phyloP scores from a whole-genome alignment of 345 rosid genomes.

The Firmiana major region DNA sequence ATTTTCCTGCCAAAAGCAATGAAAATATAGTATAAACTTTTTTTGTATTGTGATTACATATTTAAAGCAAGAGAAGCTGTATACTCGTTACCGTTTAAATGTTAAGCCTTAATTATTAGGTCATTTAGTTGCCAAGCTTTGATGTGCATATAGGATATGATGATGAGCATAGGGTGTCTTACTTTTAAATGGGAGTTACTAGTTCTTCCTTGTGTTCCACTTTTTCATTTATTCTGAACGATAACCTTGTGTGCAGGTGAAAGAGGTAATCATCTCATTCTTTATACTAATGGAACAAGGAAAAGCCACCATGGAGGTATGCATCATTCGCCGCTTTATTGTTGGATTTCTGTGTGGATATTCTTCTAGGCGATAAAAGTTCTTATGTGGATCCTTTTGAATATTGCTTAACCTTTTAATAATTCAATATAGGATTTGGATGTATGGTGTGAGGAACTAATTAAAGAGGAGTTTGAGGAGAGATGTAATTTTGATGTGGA shows the following conservation, averaged over 20 bases:
- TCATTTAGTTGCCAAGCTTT: background rate
- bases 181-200: background rate
- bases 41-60: background rate
- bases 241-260: constrained; percentile 53
- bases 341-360: background rate
- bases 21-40: background rate
- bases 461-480: constrained; percentile 76
- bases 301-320: constrained; percentile 80
- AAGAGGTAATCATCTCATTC: constrained; percentile 85
- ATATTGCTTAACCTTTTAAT: constrained; percentile 20
- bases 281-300: constrained; percentile 97
- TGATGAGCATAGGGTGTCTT: background rate
- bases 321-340: background rate
- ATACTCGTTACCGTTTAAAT: background rate
- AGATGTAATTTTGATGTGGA: constrained; percentile 90
- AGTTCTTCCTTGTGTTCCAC: background rate
- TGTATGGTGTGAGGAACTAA: constrained; percentile 72
- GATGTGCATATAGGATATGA: background rate
- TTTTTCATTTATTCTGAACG: background rate
- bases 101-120: background rate
- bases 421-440: constrained; percentile 66
- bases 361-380: background rate
- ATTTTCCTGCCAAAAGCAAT: constrained; percentile 1
- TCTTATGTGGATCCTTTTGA: background rate
- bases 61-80: background rate